Base-by-base conservation (phyloP, 1,284 basidiomycete species). In the Microbotryum lychnidis-dioicae region DNA sequence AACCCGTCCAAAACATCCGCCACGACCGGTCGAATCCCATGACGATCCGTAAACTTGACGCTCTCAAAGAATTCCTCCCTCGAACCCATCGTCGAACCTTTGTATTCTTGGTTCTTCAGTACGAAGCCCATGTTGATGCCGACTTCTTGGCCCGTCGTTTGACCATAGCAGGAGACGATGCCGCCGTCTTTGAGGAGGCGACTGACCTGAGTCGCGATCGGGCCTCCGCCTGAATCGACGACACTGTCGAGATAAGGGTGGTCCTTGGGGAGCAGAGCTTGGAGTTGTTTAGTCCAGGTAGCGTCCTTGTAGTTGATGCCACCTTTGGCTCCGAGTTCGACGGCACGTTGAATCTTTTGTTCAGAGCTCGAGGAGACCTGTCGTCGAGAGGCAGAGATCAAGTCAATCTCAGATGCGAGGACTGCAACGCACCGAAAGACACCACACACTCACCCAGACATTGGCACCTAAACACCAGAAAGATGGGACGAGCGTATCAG, bases 1-100 rank as follows among this genome's bases (percentile, higher is more conserved):
- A 91, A 77, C 3, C 56, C 52, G 51, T 84, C 77, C 14, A 91
- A 73, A 23, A 89, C 81, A 58, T 83, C 80, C n/a, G 86, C 86
- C 5, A 92, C 82, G 53, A 86, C 77, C 2, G 89, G 89, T 1
- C 83, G 78, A 64, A 92, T 84, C 51, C 77, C 78, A 67, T 90
- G 84, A 70, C 83, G 73, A 5, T 79, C 77, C 37, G 91, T 75
- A 75, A 92, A 91, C 20, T 77, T 75, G 0, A 89, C 87, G 25
- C 87, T 86, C 44, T 84, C 81, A 57, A 80, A 73, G 60, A 92
- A 80, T 76, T 92, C 89, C 59, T 81, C 78, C 59, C 80, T 81
- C n/a, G 87, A 89, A 16, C 89, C 90, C 86, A 92, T 89, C 23
- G 87, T 89, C 1, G 87, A 72, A 7, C 75, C 88, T 49, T 88